Evolutionary conservation across 2,329 filamentous ascomycete genomes (phyloP).

Genomic region (Seiridium unicorne): DNA sequence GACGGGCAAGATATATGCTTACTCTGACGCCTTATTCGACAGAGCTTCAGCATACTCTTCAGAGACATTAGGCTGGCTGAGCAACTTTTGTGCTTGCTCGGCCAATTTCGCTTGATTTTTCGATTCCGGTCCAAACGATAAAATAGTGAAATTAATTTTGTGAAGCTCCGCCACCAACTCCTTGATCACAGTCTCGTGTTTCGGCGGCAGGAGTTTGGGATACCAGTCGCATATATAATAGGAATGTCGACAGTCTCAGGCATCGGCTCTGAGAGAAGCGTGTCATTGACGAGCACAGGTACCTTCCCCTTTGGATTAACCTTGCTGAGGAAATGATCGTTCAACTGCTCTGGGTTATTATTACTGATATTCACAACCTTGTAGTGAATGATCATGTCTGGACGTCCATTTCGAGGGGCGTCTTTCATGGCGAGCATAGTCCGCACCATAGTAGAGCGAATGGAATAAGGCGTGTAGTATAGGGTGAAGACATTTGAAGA

Average conservation of each 20-base stretch:
- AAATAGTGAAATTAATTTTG: background rate
- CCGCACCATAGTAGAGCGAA: background rate
- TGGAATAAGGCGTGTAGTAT: background rate
- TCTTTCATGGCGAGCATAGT: background rate
- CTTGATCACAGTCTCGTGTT: background rate
- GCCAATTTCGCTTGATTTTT: background rate
- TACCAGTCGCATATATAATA: background rate
- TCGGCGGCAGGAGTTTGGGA: background rate
- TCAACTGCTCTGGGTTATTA: background rate
- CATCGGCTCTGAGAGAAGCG: background rate
- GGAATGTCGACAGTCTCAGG: background rate
- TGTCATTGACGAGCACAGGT: background rate
- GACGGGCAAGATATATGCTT: background rate
- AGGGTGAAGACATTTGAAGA: no score
- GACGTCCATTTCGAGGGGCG: background rate
- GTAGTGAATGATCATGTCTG: background rate
- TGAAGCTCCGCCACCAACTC: background rate
- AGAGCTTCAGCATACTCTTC: background rate
- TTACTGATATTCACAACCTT: background rate
- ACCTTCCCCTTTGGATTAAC: background rate
- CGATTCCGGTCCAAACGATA: background rate
- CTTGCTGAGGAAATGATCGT: background rate
- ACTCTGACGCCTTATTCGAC: background rate
- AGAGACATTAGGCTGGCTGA: background rate
- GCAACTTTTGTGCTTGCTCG: background rate